Conservation (phyloP, 768 basidiomycete species). For the Mycena amicta region DNA sequence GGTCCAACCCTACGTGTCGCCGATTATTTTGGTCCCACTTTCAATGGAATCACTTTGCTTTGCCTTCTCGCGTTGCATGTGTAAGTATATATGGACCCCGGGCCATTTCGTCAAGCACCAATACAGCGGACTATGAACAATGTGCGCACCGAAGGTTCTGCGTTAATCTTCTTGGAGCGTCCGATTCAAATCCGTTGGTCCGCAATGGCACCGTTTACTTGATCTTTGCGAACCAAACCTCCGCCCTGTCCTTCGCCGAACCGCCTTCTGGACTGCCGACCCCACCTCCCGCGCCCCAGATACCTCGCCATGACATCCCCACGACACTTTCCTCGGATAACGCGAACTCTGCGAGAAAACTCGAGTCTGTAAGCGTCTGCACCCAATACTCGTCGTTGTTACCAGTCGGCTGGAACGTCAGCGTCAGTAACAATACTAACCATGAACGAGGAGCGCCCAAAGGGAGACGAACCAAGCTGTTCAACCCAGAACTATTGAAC, state of each 20-base stretch:
- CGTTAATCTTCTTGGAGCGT: too few relatives aligned
- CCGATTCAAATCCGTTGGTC: too few relatives aligned
- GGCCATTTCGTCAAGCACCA: too few relatives aligned
- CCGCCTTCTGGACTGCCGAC: conserved; percentile 20
- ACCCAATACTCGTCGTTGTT: conserved; percentile 28
- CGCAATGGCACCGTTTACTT: too few relatives aligned
- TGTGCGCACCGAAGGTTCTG: too few relatives aligned
- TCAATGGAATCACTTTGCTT: neutral
- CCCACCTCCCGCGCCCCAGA: conserved; percentile 27
- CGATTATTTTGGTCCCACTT: neutral
- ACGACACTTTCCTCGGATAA: conserved; percentile 17
- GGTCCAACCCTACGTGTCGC: too few relatives aligned
- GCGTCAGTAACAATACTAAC: too few relatives aligned
- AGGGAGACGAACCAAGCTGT: neutral
- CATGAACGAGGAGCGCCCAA: too few relatives aligned
- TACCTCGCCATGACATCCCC: conserved; percentile 12
- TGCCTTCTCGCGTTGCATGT: neutral
- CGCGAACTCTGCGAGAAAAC: conserved; percentile 3
- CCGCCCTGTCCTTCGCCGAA: conserved; percentile 26
- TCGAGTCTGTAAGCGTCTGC: conserved; percentile 3
- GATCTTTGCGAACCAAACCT: conserved; percentile 26
- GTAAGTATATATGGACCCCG: too few relatives aligned
- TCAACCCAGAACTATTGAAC: conserved; percentile 22
- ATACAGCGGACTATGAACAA: too few relatives aligned
- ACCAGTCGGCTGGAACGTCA: conserved; percentile 20